Percentiles rank a stretch among this genome's conserved stretches.
These are phyloP conservation scores for Bipolaris gigantea DNA, from an alignment of 2,329 filamentous ascomycete genomes.

Conservation along the genomic window DNA sequence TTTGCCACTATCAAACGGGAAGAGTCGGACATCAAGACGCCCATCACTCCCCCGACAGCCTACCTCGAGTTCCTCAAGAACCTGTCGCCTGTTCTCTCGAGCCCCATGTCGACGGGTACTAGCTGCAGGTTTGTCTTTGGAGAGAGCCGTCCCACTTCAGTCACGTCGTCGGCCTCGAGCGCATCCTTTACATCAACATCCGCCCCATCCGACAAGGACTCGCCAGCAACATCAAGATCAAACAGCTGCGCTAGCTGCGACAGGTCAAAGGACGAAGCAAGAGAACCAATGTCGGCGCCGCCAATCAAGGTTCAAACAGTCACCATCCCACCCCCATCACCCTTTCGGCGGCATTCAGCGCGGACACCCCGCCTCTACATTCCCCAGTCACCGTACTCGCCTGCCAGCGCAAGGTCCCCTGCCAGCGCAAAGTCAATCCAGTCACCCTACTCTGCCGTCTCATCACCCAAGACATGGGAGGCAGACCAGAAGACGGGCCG, in stretches of 20 bases:
- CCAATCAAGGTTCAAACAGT: slow-evolving; percentile 55
- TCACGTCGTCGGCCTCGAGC: slow-evolving; percentile 43
- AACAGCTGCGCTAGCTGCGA: slow-evolving; percentile 46
- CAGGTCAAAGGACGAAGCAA: slow-evolving; percentile 30
- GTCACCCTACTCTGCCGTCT: slow-evolving; percentile 73
- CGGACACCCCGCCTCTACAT: slow-evolving; percentile 69
- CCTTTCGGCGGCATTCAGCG: slow-evolving; percentile 63
- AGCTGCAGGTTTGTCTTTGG: slow-evolving; percentile 56
- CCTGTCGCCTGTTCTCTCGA: slow-evolving; percentile 70
- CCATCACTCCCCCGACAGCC: slow-evolving; percentile 85
- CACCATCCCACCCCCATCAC: slow-evolving; percentile 62
- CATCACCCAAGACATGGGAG: slow-evolving; percentile 78
- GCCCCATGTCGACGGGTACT: slow-evolving; percentile 63
- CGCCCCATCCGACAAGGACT: slow-evolving; percentile 37
- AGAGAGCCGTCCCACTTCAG: slow-evolving; percentile 45
- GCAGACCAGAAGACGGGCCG: slow-evolving; percentile 66
- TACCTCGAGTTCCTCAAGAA: slow-evolving; percentile 93
- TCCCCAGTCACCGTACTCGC: slow-evolving; percentile 73
- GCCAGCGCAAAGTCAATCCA: slow-evolving; percentile 57
- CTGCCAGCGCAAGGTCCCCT: slow-evolving; percentile 64
- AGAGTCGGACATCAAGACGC: slow-evolving; percentile 67
- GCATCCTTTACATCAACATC: slow-evolving; percentile 43
- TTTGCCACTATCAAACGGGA: slow-evolving; percentile 65
- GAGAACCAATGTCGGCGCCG: slow-evolving; percentile 47
- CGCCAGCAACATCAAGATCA: slow-evolving; percentile 41